phyloP scores from a whole-genome alignment of 2,329 filamentous ascomycete genomes.

The Fusarium marasasianum region DNA sequence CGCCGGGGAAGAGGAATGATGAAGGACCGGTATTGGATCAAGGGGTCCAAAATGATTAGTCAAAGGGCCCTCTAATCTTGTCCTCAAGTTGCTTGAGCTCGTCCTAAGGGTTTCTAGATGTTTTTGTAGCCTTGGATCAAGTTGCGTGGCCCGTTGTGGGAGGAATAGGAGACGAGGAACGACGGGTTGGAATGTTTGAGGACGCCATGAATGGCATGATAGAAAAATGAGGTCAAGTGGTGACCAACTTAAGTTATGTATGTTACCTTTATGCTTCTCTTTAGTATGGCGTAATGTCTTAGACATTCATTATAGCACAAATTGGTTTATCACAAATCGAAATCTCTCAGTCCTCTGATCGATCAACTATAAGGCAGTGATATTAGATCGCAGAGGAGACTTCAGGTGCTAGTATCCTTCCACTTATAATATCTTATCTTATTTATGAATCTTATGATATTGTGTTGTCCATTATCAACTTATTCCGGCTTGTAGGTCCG shows the following conservation, averaged over 20 bases:
- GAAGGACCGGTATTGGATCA: background rate
- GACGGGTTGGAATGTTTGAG: background rate
- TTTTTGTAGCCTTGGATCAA: background rate
- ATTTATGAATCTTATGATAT: background rate
- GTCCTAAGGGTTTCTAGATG: background rate
- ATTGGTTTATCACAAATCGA: background rate
- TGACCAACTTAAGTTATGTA: background rate
- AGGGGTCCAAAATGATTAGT: background rate
- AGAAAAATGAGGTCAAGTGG: background rate
- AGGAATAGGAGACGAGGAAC: background rate
- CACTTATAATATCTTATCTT: background rate
- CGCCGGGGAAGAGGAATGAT: conserved; percentile 11
- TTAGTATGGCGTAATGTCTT: background rate
- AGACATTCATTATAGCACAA: background rate
- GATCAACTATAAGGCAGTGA: background rate
- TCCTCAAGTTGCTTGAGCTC: background rate
- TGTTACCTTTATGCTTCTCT: background rate
- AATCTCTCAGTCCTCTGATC: background rate
- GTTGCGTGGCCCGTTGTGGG: background rate
- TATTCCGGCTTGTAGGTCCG: conserved; percentile 12
- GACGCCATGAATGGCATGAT: background rate
- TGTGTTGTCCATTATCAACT: background rate
- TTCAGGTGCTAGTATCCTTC: background rate
- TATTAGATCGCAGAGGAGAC: background rate
- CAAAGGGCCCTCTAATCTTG: background rate